A percentile compares a stretch with the other conserved stretches of the same genome.
Conservation (phyloP, 108 stramenopile species). For the Cylindrotheca fusiformis region DNA sequence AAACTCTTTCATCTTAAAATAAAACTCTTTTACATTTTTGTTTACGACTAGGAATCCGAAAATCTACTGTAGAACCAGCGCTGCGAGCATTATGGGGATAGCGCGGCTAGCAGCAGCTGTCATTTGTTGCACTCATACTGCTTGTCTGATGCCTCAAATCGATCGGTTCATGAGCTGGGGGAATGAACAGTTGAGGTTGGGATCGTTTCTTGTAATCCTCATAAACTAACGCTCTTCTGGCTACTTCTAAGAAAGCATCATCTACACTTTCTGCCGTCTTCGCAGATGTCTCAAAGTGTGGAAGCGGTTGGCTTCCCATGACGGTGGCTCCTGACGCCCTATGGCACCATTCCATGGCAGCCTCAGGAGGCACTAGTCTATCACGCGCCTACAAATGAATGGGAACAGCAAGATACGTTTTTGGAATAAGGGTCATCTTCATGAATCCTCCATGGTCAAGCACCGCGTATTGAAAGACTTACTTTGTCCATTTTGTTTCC, state of each 20-base stretch:
- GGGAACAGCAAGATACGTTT: too few relatives aligned
- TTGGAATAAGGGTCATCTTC: too few relatives aligned
- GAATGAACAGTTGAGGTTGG: slow-evolving; percentile 61
- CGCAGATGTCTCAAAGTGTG: slow-evolving; percentile 95
- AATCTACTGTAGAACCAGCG: too few relatives aligned
- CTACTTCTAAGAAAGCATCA: slow-evolving; percentile 85
- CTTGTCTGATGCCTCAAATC: slow-evolving; percentile 24
- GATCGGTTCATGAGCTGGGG: slow-evolving; percentile 34
- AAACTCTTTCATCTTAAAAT: too few relatives aligned
- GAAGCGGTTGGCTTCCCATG: slow-evolving; percentile 68
- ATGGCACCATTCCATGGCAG: slow-evolving; percentile 84
- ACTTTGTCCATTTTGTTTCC: slow-evolving; percentile 96
- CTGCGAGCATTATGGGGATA: too few relatives aligned
- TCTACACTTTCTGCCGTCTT: slow-evolving; percentile 95
- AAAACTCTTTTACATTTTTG: too few relatives aligned
- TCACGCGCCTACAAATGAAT: slow-evolving; percentile 43
- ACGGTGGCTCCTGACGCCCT: slow-evolving; percentile 48
- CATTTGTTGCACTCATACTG: slow-evolving; percentile 13
- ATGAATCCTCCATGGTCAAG: too few relatives aligned
- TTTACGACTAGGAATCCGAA: too few relatives aligned
- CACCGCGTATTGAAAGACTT: too few relatives aligned
- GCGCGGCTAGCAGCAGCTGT: slow-evolving; percentile 18
- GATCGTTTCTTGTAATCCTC: slow-evolving; percentile 47
- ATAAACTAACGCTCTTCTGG: slow-evolving; percentile 48
- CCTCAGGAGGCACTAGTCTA: slow-evolving; percentile 67